Conservation (phyloP, 2,329 filamentous ascomycete genomes). For the Nannizziopsis arthrosporioides region DNA sequence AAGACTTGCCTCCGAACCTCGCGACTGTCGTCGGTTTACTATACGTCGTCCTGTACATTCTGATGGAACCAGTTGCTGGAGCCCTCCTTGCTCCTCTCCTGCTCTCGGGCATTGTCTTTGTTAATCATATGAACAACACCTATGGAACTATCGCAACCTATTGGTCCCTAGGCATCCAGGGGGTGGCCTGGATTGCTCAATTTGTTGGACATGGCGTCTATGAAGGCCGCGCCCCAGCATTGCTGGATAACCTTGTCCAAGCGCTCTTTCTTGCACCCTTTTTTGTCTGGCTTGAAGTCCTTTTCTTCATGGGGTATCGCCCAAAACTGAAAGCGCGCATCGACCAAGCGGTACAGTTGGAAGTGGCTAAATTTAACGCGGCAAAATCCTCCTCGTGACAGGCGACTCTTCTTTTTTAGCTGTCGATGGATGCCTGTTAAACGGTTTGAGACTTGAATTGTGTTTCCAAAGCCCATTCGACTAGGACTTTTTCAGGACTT, state of each 20-base stretch:
- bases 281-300: slow-evolving; percentile 90
- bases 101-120: slow-evolving; percentile 59
- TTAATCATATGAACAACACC: slow-evolving; percentile 60
- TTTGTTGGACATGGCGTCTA: slow-evolving; percentile 86
- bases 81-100: slow-evolving; percentile 64
- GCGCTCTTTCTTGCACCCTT: slow-evolving; percentile 86
- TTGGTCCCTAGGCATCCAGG: slow-evolving; percentile 56
- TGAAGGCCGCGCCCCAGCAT: slow-evolving; percentile 74
- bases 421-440: no score
- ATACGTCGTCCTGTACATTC: slow-evolving; percentile 71
- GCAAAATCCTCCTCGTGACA: slow-evolving; percentile 23
- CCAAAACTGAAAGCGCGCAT: slow-evolving; percentile 74
- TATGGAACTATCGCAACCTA: slow-evolving; percentile 50
- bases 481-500: no score
- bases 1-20: slow-evolving; percentile 48
- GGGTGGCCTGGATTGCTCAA: slow-evolving; percentile 73
- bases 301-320: slow-evolving; percentile 84
- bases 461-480: no score
- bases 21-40: slow-evolving; percentile 47
- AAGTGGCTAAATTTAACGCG: slow-evolving; percentile 65
- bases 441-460: no score
- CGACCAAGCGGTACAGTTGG: slow-evolving; percentile 60
- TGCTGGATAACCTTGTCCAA: slow-evolving; percentile 85
- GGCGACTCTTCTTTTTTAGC: no score
- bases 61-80: slow-evolving; percentile 89